Evolutionary conservation across 305 asterid genomes (phyloP), one percentile per base, ranked within the genome.

Genomic region (Caryopteris hybrid): DNA sequence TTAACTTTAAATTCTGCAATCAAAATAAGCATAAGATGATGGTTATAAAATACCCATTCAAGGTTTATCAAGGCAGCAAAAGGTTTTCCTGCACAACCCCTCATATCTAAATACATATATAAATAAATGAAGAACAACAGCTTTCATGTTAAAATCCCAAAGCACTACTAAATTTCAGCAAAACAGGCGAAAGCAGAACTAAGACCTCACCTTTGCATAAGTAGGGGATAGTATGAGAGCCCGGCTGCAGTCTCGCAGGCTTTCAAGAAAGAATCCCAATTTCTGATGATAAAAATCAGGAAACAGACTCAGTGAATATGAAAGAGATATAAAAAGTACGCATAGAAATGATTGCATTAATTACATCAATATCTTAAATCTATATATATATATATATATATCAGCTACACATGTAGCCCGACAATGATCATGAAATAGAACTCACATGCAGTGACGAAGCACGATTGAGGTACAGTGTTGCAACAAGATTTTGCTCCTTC

Each of bases 381-480:
- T 18, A 8, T 6, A 29, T 16, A 8, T 5, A 42, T 4, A 13
- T 50, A 12, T 2, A 52, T 1, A 52, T n/a, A 53, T 6, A n/a
- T 52, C 3, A 14, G 2, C 2, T 25, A 25, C 45, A 62, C 23
- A 51, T 13, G 42, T 55, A 41, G 36, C 43, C 34, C 21, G 27
- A 53, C 36, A 70, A 59, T n/a, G 29, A 41, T 39, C 51, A 25
- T 56, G 42, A 54, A 39, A 27, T 46, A 62, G 66, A 66, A 83
- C 94, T 80, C 84, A 91, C 99, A 62, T 87, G 84, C 81, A 91
- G 68, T 39, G 95, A 57, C 58, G 92, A 77, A 64, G 97, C 96
- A 41, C 96, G 99, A 79, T 94, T 94, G 76, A 86, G 85, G 78
- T 91, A 89, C 34, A 91, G 83, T 25, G 81, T 75, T 2, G 93